Conservation (phyloP, 305 asterid species). For the Ilex paraguariensis region DNA sequence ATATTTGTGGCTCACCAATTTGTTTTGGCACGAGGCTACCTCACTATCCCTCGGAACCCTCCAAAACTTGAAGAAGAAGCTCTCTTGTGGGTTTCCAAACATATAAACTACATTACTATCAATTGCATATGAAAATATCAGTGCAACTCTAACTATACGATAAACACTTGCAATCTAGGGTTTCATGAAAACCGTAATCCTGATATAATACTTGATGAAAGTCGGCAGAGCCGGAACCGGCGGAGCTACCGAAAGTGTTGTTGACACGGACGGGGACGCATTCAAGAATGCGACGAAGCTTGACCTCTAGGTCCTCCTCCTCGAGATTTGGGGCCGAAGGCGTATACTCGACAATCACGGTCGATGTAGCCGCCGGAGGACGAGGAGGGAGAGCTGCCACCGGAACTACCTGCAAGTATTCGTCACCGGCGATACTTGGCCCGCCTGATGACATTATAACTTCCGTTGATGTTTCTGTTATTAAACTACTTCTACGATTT, state of each 20-base stretch:
- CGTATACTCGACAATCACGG: constrained; percentile 61
- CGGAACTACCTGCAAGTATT: constrained; percentile 34
- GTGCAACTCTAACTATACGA: no score
- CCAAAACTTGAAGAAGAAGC: no score
- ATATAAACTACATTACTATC: no score
- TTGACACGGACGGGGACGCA: constrained; percentile 93
- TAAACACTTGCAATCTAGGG: background rate
- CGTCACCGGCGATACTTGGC: constrained; percentile 22
- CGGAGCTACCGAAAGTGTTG: constrained; percentile 96
- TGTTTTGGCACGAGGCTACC: no score
- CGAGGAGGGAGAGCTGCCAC: constrained; percentile 52
- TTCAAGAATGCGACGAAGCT: constrained; percentile 87
- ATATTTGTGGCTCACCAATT: no score
- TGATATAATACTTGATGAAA: constrained; percentile 77
- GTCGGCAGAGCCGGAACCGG: constrained; percentile 98
- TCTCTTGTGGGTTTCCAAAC: no score
- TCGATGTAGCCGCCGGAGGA: constrained; percentile 52
- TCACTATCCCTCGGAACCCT: no score
- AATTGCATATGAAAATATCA: no score
- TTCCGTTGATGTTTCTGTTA: no score
- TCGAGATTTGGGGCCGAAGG: constrained; percentile 59
- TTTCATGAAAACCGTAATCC: background rate
- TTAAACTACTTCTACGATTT: no score
- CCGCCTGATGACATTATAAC: constrained; percentile 16
- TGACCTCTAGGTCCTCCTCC: constrained; percentile 90